phyloP scores from a whole-genome alignment of 2,329 filamentous ascomycete genomes.

The Zymoseptoria pseudotritici region DNA sequence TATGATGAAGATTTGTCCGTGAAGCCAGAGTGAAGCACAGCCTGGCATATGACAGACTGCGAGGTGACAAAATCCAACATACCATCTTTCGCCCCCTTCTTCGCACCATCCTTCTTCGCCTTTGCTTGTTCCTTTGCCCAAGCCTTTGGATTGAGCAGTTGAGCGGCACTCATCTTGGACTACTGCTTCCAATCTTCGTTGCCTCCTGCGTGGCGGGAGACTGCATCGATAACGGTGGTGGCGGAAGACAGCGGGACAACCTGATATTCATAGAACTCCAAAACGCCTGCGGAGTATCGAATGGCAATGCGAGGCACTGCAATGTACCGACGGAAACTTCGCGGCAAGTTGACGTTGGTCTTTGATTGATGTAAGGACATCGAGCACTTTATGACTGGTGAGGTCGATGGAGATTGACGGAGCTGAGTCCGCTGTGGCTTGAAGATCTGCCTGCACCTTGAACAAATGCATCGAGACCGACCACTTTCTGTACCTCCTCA shows the following conservation, averaged over 20 bases:
- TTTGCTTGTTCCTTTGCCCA: constrained; percentile 30
- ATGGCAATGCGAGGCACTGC: neutral
- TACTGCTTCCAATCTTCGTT: neutral
- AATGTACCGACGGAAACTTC: too few relatives aligned
- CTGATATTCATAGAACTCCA: neutral
- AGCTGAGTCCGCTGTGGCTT: neutral
- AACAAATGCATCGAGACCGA: neutral
- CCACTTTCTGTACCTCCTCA: neutral
- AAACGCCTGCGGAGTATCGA: neutral
- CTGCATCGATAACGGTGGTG: neutral
- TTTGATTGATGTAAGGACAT: neutral
- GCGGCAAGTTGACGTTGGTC: neutral
- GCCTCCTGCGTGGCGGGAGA: neutral
- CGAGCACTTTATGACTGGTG: too few relatives aligned
- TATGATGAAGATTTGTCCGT: constrained; percentile 3
- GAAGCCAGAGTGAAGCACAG: constrained; percentile 9
- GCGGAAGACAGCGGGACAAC: neutral
- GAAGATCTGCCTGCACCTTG: neutral
- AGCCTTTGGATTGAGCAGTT: constrained; percentile 33
- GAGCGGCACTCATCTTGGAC: constrained; percentile 27
- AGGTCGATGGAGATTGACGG: neutral
- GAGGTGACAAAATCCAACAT: constrained; percentile 10
- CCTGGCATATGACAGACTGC: neutral
- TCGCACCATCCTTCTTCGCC: constrained; percentile 11
- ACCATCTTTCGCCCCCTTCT: constrained; percentile 24